Conservation (phyloP, 208 protist species). For the Acanthamoeba lenticulata region DNA sequence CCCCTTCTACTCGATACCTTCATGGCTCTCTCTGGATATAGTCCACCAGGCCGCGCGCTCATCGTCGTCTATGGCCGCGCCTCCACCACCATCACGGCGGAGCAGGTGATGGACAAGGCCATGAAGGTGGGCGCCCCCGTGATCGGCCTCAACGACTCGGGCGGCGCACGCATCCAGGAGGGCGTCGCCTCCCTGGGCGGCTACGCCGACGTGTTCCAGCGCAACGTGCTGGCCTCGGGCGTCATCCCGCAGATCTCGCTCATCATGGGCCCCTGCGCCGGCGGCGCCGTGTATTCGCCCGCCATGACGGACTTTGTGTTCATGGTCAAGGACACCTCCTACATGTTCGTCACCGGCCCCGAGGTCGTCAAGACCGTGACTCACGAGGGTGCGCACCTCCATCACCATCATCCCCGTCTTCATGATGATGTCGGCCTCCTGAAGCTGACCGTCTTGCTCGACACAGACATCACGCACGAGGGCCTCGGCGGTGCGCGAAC, state of each 20-base stretch:
- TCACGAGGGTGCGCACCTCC: constrained; percentile 85
- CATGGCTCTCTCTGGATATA: not conserved
- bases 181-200: constrained; percentile 94
- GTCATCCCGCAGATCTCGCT: constrained; percentile 97
- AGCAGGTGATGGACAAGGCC: constrained; percentile 95
- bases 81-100: no score
- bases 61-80: no score
- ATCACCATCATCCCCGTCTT: not conserved
- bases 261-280: constrained; percentile 96
- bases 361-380: constrained; percentile 97
- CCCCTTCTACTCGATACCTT: not conserved
- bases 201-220: constrained; percentile 95
- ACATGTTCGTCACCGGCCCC: constrained; percentile 97
- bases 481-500: constrained; percentile 93
- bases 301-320: constrained; percentile 97
- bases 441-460: not conserved
- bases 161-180: constrained; percentile 96
- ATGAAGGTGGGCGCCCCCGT: constrained; percentile 94
- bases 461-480: constrained; percentile 87
- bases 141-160: constrained; percentile 97
- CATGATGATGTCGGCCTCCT: not conserved
- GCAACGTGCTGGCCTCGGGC: constrained; percentile 94
- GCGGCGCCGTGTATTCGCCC: constrained; percentile 92
- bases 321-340: constrained; percentile 96
- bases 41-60: not conserved